Conservation (phyloP, 768 basidiomycete species). For the Hygrocybe punicea region DNA sequence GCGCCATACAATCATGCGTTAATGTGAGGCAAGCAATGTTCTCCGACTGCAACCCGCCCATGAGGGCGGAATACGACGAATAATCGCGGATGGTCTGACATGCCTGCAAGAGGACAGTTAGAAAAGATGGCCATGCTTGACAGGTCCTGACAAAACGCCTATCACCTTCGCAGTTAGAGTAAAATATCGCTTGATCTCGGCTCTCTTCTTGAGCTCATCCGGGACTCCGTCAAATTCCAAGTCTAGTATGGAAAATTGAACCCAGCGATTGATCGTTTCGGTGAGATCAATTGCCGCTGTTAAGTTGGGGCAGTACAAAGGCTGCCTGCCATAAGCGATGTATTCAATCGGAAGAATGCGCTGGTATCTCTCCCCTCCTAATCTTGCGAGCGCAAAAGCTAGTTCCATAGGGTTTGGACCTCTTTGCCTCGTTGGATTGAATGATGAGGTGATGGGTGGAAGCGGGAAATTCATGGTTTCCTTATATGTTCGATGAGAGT, state of each 20-base stretch:
- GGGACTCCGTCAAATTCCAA: neutral
- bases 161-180: neutral
- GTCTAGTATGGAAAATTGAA: neutral
- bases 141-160: neutral
- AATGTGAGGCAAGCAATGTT: neutral
- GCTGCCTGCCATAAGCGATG: neutral
- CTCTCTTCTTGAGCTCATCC: neutral
- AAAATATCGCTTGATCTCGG: neutral
- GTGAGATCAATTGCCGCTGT: neutral
- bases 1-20: neutral
- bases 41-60: neutral
- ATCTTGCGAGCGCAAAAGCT: neutral
- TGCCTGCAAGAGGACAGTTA: neutral
- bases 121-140: neutral
- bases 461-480: neutral
- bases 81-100: neutral
- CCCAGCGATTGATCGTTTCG: neutral
- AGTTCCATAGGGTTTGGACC: neutral
- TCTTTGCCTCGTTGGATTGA: neutral
- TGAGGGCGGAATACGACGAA: neutral
- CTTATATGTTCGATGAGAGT: neutral
- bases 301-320: neutral
- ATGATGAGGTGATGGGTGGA: neutral
- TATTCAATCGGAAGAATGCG: neutral
- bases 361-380: constrained; percentile 1